Percentiles rank a stretch among this genome's conserved stretches.
phyloP scores from a whole-genome alignment of 2,329 filamentous ascomycete genomes.

The Alternaria ethzedia region DNA sequence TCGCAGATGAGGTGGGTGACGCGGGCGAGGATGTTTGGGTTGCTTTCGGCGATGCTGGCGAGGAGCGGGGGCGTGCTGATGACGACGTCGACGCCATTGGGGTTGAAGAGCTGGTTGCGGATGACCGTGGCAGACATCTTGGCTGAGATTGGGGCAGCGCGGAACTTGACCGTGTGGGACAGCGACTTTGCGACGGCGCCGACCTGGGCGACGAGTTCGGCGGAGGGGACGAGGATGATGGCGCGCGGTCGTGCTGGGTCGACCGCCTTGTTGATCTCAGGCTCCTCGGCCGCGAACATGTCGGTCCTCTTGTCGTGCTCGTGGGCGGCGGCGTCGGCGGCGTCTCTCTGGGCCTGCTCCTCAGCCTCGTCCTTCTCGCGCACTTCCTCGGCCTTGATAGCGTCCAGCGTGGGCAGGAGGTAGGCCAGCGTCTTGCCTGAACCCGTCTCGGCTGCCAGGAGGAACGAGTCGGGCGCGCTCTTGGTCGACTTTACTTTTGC shows the following conservation, averaged over 20 bases:
- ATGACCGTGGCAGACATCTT: conserved; percentile 79
- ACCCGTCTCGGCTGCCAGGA: conserved; percentile 93
- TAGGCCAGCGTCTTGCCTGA: conserved; percentile 98
- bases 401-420: conserved; percentile 81
- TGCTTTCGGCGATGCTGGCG: conserved; percentile 82
- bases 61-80: conserved; percentile 90
- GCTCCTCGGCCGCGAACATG: conserved; percentile 66
- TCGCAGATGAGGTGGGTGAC: conserved; percentile 89
- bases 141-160: conserved; percentile 81
- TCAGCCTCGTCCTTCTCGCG: conserved; percentile 57
- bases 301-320: conserved; percentile 48
- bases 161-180: conserved; percentile 86
- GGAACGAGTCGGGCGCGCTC: conserved; percentile 67
- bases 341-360: conserved; percentile 58
- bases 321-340: conserved; percentile 54
- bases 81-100: conserved; percentile 81
- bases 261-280: conserved; percentile 64
- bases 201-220: conserved; percentile 90
- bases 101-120: conserved; percentile 81
- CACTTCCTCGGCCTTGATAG: conserved; percentile 75
- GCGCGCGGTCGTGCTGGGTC: conserved; percentile 80
- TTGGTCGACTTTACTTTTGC: conserved; percentile 33
- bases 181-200: conserved; percentile 79
- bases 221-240: conserved; percentile 87
- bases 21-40: conserved; percentile 91